These are phyloP conservation scores for Isoetes taiwanensis DNA, from an alignment of 75 land plant species.

Conservation along the genomic window DNA sequence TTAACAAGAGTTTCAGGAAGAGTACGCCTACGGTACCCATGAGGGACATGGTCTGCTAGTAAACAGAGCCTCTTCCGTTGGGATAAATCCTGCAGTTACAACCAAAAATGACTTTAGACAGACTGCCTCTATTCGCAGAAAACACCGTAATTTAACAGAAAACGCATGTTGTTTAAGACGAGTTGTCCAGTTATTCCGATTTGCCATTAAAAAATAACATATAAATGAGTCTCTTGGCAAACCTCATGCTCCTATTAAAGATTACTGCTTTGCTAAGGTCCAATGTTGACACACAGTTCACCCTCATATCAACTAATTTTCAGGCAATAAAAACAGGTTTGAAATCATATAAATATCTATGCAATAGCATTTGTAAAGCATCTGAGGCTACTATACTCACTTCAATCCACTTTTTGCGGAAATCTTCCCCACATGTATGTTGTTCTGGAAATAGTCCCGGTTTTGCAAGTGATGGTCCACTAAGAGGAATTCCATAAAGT, in stretches of 20 bases:
- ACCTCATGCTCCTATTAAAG: too few relatives aligned
- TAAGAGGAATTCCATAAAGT: conserved; percentile 87
- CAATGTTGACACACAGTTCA: too few relatives aligned
- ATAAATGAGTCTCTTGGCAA: too few relatives aligned
- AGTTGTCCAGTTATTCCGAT: neutral
- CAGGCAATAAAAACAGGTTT: too few relatives aligned
- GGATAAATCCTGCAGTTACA: conserved; percentile 58
- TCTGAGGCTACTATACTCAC: conserved; percentile 18
- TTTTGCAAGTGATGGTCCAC: conserved; percentile 57
- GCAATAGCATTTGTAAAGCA: neutral
- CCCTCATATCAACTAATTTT: too few relatives aligned
- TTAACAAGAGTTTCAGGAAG: conserved; percentile 84
- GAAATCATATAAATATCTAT: neutral
- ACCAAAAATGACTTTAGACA: too few relatives aligned
- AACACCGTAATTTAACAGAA: neutral
- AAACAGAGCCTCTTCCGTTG: conserved; percentile 70
- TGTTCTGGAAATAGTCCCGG: conserved; percentile 80
- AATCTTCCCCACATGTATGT: conserved; percentile 62
- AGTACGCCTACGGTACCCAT: conserved; percentile 53
- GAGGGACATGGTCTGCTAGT: conserved; percentile 84
- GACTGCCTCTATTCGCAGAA: neutral
- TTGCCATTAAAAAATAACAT: too few relatives aligned
- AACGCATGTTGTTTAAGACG: neutral
- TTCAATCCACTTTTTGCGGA: conserved; percentile 91
- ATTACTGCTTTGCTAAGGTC: too few relatives aligned